phyloP scores from a whole-genome alignment of 164 flowering plant genomes.

The Sedum album region DNA sequence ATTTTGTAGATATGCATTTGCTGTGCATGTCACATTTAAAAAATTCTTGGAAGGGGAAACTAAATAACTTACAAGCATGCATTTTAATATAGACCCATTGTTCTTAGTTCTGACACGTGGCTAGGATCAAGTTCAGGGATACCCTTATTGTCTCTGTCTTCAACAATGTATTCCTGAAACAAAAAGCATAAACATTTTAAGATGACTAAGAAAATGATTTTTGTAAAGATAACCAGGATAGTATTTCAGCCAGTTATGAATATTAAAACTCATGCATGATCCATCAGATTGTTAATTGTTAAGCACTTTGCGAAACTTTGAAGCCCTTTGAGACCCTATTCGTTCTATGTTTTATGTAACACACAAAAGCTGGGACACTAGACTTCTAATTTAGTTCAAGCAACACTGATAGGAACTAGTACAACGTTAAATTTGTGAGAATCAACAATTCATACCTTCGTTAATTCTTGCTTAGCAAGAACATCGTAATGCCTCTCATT shows the following conservation, averaged over 20 bases:
- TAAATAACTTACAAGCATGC: slow-evolving; percentile 17
- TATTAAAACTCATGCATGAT: too few relatives aligned
- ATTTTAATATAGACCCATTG: slow-evolving; percentile 74
- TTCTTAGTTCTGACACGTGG: slow-evolving; percentile 77
- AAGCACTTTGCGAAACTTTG: neutral
- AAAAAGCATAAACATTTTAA: neutral
- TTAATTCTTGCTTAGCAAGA: slow-evolving; percentile 93
- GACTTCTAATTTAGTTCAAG: neutral
- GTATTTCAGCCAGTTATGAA: too few relatives aligned
- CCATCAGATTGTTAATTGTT: neutral
- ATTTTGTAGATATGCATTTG: neutral
- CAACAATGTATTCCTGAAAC: slow-evolving; percentile 80
- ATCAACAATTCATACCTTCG: slow-evolving; percentile 50
- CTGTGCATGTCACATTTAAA: neutral
- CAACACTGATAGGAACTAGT: neutral
- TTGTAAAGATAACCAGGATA: too few relatives aligned
- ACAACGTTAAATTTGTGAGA: neutral
- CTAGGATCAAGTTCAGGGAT: slow-evolving; percentile 69
- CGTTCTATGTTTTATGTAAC: neutral
- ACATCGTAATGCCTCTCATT: slow-evolving; percentile 93
- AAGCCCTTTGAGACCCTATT: neutral
- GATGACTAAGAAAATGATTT: too few relatives aligned
- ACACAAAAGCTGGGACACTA: neutral
- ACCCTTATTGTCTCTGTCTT: slow-evolving; percentile 68
- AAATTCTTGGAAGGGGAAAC: neutral